A percentile compares a stretch with the other conserved stretches of the same genome.
Evolutionary conservation across 495 filamentous ascomycete genomes (phyloP).

Genomic region (Neurospora sp.): DNA sequence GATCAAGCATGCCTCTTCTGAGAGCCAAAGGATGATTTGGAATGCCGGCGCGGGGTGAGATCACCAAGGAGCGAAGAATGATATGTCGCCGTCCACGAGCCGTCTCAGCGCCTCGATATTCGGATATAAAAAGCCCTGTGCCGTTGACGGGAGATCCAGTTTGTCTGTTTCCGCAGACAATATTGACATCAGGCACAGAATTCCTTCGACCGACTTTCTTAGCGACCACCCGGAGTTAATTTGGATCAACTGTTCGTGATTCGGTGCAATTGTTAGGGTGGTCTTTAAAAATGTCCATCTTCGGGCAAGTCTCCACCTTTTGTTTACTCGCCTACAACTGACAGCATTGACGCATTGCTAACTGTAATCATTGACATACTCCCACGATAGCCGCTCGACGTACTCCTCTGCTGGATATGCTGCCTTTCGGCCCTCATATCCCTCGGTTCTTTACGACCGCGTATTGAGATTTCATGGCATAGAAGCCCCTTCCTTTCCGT

Average conservation of each 20-base stretch:
- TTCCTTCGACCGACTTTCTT: not conserved
- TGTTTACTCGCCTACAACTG: not conserved
- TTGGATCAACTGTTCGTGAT: not conserved
- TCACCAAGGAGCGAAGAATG: not conserved
- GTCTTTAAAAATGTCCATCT: not conserved
- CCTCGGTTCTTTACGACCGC: conserved; percentile 40
- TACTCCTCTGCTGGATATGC: conserved; percentile 50
- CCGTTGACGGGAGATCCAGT: not conserved
- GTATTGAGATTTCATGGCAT: conserved; percentile 44
- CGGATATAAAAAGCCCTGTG: not conserved
- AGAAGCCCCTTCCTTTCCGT: not conserved
- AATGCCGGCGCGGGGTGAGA: not conserved
- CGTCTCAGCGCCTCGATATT: not conserved
- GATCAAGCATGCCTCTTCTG: not conserved
- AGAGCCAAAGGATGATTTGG: not conserved
- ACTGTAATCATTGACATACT: not conserved
- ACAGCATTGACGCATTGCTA: not conserved
- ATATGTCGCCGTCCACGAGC: not conserved
- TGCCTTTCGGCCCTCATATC: conserved; percentile 53
- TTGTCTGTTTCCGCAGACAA: not conserved
- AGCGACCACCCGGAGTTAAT: not conserved
- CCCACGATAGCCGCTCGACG: conserved; percentile 18
- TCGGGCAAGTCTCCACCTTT: not conserved
- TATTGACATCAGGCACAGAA: not conserved
- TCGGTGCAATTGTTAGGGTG: not conserved